Base-by-base conservation (phyloP, 441 rosid species). In the Viola pubescens region DNA sequence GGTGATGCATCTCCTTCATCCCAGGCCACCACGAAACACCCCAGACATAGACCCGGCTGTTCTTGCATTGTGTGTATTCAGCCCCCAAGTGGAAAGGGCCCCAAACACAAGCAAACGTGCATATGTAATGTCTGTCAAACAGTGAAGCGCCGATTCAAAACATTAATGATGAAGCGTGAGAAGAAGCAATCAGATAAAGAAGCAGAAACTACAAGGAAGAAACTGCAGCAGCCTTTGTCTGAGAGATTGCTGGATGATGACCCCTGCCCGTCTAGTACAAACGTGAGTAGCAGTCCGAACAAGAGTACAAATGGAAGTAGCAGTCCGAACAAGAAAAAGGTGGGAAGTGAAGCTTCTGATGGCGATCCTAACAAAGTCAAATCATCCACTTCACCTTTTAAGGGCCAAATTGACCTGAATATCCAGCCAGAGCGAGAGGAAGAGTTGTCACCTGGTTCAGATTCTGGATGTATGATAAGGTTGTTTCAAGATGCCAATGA, bases 51-150 rank as follows among this genome's bases (percentile, higher is more conserved):
- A 47, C 86, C 91, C 41, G 98, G 97, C 61, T 94, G 99, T 80
- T 63, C 88, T 56, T 94, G 99, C 82, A 94, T 94, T 19, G 97
- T 91, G 9, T 94, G 99, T 82, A 94, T 87, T 78, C 99, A 94
- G 74, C 97, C 98, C 8, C 99, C 99, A 37, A 90, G 99, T 49
- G 99, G 98, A 64, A 88, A 86, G 75, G 94, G 95, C 42, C 89
- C 94, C 34, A 94, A 84, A 74, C 97, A 94, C 80, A 91, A 85
- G 57, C 79, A 85, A 6, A 67, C 76, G 4, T 94, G 96, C 66
- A 84, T 76, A 4, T 90, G 97, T 71, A 85, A 79, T 12, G 97
- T 90, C 52, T 94, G 99, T 79, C 69, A 76, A 78, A 88, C 96
- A 4, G 99, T 94, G 68, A 88, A 83, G 80, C 88, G 99, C 48